Percentiles rank a stretch among this genome's conserved stretches.
These are phyloP conservation scores for Acorus calamus DNA, from an alignment of 106 monocot genomes.

Conservation along the genomic window DNA sequence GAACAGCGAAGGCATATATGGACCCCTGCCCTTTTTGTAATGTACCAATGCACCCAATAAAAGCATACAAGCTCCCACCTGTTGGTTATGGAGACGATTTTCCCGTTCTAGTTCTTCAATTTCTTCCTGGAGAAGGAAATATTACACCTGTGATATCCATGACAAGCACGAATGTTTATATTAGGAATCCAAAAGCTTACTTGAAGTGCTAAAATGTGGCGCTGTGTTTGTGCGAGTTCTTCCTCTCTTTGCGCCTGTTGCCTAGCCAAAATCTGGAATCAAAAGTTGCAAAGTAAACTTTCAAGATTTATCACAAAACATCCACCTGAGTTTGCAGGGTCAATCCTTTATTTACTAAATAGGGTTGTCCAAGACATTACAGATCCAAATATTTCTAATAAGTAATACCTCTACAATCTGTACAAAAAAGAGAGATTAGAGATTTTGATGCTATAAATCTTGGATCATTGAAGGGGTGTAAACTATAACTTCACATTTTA, in stretches of 20 bases:
- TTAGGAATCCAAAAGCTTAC: slow-evolving; percentile 20
- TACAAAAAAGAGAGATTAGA: too few species aligned
- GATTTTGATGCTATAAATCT: too few species aligned
- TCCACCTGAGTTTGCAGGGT: too few species aligned
- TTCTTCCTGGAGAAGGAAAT: slow-evolving; percentile 56
- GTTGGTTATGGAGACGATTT: slow-evolving; percentile 83
- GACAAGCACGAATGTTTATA: neutral
- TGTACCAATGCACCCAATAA: neutral
- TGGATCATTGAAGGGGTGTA: too few species aligned
- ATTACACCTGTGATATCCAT: neutral
- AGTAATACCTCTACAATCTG: too few species aligned
- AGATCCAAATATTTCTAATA: too few species aligned
- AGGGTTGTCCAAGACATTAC: too few species aligned
- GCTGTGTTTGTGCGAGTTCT: slow-evolving; percentile 90
- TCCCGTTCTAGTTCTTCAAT: slow-evolving; percentile 96
- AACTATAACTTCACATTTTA: too few species aligned
- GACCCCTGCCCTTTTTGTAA: neutral
- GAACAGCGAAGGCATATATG: neutral
- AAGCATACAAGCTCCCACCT: slow-evolving; percentile 28
- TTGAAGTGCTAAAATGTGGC: slow-evolving; percentile 92
- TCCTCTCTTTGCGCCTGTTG: slow-evolving; percentile 99
- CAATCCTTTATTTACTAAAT: too few species aligned
- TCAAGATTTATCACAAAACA: too few species aligned
- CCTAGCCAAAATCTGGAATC: slow-evolving; percentile 72
- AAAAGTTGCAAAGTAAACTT: too few species aligned